Evolutionary conservation across 2,329 filamentous ascomycete species (phyloP).

Genomic region (Xylaria sp.): DNA sequence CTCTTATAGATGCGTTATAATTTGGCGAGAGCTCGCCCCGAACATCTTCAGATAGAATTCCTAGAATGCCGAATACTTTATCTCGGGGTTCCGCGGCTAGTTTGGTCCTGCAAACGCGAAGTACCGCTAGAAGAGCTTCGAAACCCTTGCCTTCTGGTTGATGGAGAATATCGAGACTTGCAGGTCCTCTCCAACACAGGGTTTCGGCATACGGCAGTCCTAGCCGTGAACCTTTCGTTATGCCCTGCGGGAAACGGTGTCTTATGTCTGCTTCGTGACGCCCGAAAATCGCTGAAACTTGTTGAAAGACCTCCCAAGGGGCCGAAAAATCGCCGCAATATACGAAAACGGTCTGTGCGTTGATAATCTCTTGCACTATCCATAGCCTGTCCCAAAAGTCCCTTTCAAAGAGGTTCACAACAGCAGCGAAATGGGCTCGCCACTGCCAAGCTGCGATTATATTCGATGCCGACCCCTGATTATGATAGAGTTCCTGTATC

Average conservation of each 20-base stretch:
- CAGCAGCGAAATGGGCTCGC: constrained; percentile 34
- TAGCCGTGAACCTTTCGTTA: neutral
- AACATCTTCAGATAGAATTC: constrained; percentile 46
- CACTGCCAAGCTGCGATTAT: neutral
- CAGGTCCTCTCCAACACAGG: constrained; percentile 20
- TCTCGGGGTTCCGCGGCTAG: constrained; percentile 48
- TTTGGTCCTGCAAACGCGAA: constrained; percentile 45
- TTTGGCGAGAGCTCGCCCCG: constrained; percentile 45
- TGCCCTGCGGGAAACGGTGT: constrained; percentile 5
- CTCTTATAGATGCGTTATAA: constrained; percentile 48
- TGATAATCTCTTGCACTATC: constrained; percentile 49
- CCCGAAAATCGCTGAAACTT: neutral
- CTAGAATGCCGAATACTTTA: constrained; percentile 52
- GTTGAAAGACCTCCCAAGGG: constrained; percentile 25
- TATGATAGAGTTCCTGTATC: constrained; percentile 15
- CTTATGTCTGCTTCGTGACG: neutral
- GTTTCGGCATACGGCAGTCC: constrained; percentile 27
- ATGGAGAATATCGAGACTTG: constrained; percentile 26
- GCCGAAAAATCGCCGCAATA: constrained; percentile 45
- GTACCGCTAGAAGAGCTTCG: constrained; percentile 39
- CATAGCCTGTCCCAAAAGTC: constrained; percentile 52
- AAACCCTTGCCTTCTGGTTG: constrained; percentile 13
- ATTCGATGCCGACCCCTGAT: neutral
- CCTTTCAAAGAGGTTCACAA: constrained; percentile 48
- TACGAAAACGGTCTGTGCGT: constrained; percentile 38